Evolutionary conservation across 2,329 filamentous ascomycete genomes (phyloP), one percentile per base, ranked within the genome.

Genomic region (Ustilaginoidea virens): DNA sequence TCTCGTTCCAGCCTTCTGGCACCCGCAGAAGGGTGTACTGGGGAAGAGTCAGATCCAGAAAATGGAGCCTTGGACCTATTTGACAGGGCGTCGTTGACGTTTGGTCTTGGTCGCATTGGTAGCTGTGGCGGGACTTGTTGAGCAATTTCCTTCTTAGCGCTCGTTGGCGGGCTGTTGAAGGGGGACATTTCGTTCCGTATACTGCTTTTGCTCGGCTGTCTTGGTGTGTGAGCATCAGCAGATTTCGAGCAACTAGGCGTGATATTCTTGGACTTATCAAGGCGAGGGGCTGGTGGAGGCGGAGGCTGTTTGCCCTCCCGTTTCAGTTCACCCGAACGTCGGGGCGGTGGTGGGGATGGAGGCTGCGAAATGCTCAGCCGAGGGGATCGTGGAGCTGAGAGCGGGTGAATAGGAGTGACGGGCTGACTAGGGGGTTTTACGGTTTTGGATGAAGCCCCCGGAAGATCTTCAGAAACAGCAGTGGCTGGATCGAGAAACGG

Each of bases 131-230:
- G 61, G 5, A 56, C 54, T n/a, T 58, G 55, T n/a, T 57, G 55
- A 10, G 65, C 59, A n/a, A 65, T 59, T 0, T 20, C 33, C 15
- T 33, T 48, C 30, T 66, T 73, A 4, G 70, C 68, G 45, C 78
- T 87, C 40, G 73, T 75, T 0, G 86, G 83, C 12, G 85, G 85
- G 20, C 83, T 93, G 44, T 65, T 85, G 46, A 94, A 93, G 0
- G 87, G 86, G 1, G 87, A 93, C 0, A 74, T 46, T 44, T 60
- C 55, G 35, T 59, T 49, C 1, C 41, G 38, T 5, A 49, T 37
- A 7, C 36, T 37, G 5, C 36, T 27, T 28, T 33, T 45, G 3
- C 29, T 36, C 5, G 21, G 18, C n/a, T 34, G 22, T 17, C 29
- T 34, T 17, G 20, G 38, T 16, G 28, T 35, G 13, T 25, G 34